Evolutionary conservation across 441 rosid genomes (phyloP).

Genomic region (Populus hybrid): DNA sequence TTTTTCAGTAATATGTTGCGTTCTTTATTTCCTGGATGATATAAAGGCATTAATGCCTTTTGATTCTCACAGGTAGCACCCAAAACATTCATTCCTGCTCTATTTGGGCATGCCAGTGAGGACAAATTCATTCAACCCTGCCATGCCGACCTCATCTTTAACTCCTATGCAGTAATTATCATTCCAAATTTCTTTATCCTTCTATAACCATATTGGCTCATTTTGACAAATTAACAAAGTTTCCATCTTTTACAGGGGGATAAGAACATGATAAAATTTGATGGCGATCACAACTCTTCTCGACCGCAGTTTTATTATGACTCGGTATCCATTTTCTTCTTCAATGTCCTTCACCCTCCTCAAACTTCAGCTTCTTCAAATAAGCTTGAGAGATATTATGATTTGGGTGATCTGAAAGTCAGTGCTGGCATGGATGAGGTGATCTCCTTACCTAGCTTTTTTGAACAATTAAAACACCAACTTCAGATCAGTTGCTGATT

Average conservation of each 20-base stretch:
- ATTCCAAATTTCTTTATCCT: constrained; percentile 13
- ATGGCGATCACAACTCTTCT: constrained; percentile 94
- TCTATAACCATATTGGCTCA: constrained; percentile 3
- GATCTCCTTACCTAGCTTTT: constrained; percentile 30
- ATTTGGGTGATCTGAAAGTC: constrained; percentile 58
- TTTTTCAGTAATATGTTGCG: not conserved
- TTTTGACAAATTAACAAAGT: constrained; percentile 11
- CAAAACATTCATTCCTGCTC: constrained; percentile 83
- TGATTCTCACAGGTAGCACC: constrained; percentile 65
- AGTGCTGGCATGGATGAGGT: constrained; percentile 77
- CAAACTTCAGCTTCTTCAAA: constrained; percentile 47
- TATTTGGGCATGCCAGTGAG: constrained; percentile 86
- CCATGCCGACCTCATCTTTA: constrained; percentile 79
- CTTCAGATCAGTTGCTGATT: not conserved
- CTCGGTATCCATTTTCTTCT: constrained; percentile 91
- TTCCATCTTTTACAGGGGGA: constrained; percentile 66
- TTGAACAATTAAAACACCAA: not conserved
- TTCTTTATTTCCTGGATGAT: not conserved
- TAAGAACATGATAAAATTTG: constrained; percentile 88
- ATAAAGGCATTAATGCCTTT: constrained; percentile 8
- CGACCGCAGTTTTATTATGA: constrained; percentile 89
- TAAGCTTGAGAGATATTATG: constrained; percentile 78
- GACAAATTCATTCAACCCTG: constrained; percentile 90
- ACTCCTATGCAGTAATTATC: constrained; percentile 64
- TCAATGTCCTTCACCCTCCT: constrained; percentile 88